These are phyloP conservation scores for Apiospora koreana DNA, from an alignment of 2,329 filamentous ascomycete species.

Conservation along the genomic window DNA sequence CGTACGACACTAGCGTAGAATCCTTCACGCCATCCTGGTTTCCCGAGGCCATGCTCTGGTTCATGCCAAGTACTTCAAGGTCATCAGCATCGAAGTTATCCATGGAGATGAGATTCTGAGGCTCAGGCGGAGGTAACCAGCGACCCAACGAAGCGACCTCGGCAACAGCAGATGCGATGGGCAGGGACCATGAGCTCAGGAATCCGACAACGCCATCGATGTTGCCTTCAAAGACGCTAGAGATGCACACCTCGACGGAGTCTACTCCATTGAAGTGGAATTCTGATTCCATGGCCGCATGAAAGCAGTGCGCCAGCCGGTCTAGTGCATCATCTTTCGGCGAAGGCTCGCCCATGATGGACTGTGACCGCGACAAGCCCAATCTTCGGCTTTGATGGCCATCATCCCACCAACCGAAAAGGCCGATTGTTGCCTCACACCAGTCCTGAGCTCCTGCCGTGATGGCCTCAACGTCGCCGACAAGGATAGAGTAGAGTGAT, in stretches of 20 bases:
- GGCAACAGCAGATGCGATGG: slow-evolving; percentile 74
- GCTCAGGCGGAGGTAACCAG: slow-evolving; percentile 70
- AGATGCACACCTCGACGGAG: slow-evolving; percentile 77
- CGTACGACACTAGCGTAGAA: slow-evolving; percentile 75
- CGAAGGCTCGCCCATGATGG: slow-evolving; percentile 35
- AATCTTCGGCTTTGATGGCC: slow-evolving; percentile 47
- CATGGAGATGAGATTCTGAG: slow-evolving; percentile 55
- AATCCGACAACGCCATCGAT: slow-evolving; percentile 74
- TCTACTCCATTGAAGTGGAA: slow-evolving; percentile 78
- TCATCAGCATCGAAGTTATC: slow-evolving; percentile 80
- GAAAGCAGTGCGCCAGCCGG: slow-evolving; percentile 71
- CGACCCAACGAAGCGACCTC: slow-evolving; percentile 82
- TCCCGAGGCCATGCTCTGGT: slow-evolving; percentile 53
- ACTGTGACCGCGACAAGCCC: slow-evolving; percentile 37
- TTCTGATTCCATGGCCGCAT: slow-evolving; percentile 66
- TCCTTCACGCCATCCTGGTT: slow-evolving; percentile 73
- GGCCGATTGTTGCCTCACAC: slow-evolving; percentile 82
- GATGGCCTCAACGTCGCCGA: slow-evolving; percentile 76
- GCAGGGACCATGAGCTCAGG: slow-evolving; percentile 77
- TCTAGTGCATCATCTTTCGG: slow-evolving; percentile 71
- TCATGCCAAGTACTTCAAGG: slow-evolving; percentile 77
- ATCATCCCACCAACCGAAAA: slow-evolving; percentile 93
- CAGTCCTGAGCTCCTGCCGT: slow-evolving; percentile 81
- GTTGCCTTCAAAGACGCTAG: slow-evolving; percentile 81
- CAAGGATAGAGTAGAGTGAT: slow-evolving; percentile 76